Evolutionary conservation across 2,329 filamentous ascomycete genomes (phyloP).

Genomic region (Trichoderma arundinaceum): DNA sequence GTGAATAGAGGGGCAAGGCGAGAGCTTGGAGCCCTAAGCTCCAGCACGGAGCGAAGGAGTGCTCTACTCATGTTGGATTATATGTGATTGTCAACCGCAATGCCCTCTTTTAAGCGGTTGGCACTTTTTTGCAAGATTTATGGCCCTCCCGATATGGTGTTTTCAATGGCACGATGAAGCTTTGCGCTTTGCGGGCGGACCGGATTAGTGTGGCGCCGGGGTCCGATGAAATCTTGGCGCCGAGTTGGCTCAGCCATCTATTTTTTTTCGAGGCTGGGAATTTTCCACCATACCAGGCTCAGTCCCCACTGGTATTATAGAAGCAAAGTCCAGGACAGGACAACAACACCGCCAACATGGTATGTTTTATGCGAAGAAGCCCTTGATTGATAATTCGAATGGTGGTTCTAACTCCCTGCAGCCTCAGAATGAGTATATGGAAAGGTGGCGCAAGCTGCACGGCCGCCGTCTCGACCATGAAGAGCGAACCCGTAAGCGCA

Average conservation of each 20-base stretch:
- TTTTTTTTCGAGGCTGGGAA: constrained; percentile 33
- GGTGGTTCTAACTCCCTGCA: constrained; percentile 45
- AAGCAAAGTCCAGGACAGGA: constrained; percentile 26
- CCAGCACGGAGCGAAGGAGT: constrained; percentile 67
- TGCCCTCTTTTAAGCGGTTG: constrained; percentile 27
- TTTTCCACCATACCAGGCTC: constrained; percentile 36
- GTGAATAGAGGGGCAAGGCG: constrained; percentile 37
- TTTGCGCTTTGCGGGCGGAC: constrained; percentile 23
- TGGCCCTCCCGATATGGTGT: constrained; percentile 24
- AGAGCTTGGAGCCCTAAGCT: constrained; percentile 56
- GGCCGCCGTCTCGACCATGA: constrained; percentile 74
- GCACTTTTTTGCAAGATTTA: constrained; percentile 36
- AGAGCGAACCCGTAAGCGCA: constrained; percentile 84
- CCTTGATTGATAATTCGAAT: background rate
- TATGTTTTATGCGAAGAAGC: constrained; percentile 34
- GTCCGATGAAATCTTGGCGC: constrained; percentile 37
- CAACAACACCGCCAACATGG: constrained; percentile 41
- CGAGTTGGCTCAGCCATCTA: constrained; percentile 31
- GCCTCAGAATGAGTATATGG: constrained; percentile 83
- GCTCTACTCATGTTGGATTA: constrained; percentile 58
- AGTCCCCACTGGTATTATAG: constrained; percentile 18
- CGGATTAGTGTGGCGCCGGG: constrained; percentile 47
- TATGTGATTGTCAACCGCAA: constrained; percentile 33
- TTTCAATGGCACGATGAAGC: constrained; percentile 22
- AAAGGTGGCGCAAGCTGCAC: constrained; percentile 67